These are phyloP conservation scores for Acacia crassicarpa DNA, from an alignment of 306 rosid genomes.

Conservation along the genomic window DNA sequence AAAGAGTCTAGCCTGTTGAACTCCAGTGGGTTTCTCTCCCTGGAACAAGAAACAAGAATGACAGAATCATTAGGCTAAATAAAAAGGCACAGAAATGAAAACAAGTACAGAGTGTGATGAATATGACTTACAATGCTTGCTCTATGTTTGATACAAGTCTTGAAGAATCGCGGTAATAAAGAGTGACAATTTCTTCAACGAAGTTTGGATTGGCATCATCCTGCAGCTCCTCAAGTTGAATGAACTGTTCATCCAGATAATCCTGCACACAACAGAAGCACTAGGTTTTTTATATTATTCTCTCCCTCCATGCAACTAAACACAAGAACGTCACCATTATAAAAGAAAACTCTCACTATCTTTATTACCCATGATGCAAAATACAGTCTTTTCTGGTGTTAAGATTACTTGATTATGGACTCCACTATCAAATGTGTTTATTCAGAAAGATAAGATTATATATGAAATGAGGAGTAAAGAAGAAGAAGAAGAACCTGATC, in stretches of 20 bases:
- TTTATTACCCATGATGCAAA: constrained; percentile 9
- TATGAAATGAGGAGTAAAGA: background rate
- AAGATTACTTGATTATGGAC: background rate
- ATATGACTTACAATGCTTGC: constrained; percentile 59
- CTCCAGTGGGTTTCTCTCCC: constrained; percentile 64
- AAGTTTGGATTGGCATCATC: constrained; percentile 90
- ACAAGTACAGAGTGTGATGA: background rate
- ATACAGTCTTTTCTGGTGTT: background rate
- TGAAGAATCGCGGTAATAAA: constrained; percentile 72
- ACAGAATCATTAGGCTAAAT: background rate
- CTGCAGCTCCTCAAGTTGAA: constrained; percentile 82
- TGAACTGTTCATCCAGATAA: constrained; percentile 79
- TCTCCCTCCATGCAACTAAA: background rate
- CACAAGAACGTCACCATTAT: constrained; percentile 9
- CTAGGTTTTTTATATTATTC: no score
- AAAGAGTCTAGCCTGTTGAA: constrained; percentile 66
- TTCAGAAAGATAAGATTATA: background rate
- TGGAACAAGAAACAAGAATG: constrained; percentile 35
- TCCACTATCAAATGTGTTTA: background rate
- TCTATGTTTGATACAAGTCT: constrained; percentile 71
- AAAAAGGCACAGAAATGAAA: background rate
- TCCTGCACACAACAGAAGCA: constrained; percentile 46
- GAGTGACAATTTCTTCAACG: constrained; percentile 85
- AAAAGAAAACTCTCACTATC: background rate
- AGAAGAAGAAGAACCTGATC: constrained; percentile 59